Conservation (phyloP, 2,329 filamentous ascomycete species). For the Cordyceps cicadae region DNA sequence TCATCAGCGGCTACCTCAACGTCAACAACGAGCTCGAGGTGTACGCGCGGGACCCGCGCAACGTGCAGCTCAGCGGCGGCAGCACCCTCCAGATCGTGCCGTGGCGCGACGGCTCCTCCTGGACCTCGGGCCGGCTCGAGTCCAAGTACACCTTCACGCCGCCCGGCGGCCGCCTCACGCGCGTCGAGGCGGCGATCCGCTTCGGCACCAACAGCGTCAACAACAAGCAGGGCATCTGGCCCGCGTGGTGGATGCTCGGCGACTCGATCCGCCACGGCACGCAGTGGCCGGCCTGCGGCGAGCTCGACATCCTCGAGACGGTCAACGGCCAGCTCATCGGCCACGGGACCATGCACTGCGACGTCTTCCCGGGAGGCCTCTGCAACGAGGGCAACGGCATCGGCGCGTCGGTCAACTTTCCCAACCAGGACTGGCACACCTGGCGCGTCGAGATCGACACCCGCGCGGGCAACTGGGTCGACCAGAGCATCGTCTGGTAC, state of each 20-base stretch:
- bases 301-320: constrained; percentile 51
- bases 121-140: constrained; percentile 50
- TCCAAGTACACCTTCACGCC: constrained; percentile 40
- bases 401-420: constrained; percentile 26
- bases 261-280: constrained; percentile 39
- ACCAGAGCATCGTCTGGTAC: constrained; percentile 44
- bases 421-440: constrained; percentile 36
- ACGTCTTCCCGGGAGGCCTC: constrained; percentile 33
- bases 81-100: constrained; percentile 45
- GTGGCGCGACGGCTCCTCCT: constrained; percentile 30
- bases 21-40: constrained; percentile 45
- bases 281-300: constrained; percentile 45
- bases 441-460: constrained; percentile 45
- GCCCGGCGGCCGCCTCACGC: constrained; percentile 34
- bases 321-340: constrained; percentile 40
- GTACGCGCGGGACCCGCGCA: constrained; percentile 37
- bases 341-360: constrained; percentile 47
- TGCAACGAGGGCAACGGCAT: constrained; percentile 44
- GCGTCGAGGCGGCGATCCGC: constrained; percentile 38
- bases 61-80: constrained; percentile 43
- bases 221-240: constrained; percentile 48
- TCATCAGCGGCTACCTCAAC: constrained; percentile 30
- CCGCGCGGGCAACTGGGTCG: constrained; percentile 33
- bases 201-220: constrained; percentile 34
- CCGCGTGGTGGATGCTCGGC: constrained; percentile 51